phyloP scores from a whole-genome alignment of 441 rosid species.

The Erodium texanum region DNA sequence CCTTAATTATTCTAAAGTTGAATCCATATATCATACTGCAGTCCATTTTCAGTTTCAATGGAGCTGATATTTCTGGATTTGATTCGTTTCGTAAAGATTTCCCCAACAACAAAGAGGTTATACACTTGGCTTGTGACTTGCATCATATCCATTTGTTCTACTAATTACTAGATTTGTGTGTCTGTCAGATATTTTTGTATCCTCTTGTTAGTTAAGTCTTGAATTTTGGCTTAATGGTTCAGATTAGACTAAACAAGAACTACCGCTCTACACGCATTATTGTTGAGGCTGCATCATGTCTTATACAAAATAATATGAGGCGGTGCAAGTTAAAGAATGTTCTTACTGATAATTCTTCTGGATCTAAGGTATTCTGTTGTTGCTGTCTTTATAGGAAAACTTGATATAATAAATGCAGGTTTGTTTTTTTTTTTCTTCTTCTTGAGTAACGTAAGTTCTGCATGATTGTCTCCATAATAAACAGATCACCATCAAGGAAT shows the following conservation, averaged over 20 bases:
- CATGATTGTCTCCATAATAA: conserved; percentile 19
- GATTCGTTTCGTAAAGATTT: conserved; percentile 82
- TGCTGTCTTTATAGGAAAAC: conserved; percentile 5
- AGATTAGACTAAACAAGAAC: conserved; percentile 78
- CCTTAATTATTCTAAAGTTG: conserved; percentile 2
- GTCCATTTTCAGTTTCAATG: conserved; percentile 95
- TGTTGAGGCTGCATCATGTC: conserved; percentile 87
- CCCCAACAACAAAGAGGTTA: conserved; percentile 75
- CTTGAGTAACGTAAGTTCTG: conserved; percentile 12
- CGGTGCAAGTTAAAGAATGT: conserved; percentile 56
- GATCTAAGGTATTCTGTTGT: conserved; percentile 64
- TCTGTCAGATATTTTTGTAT: conserved; percentile 9
- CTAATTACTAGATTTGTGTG: not conserved
- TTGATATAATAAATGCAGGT: not conserved
- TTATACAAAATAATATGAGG: conserved; percentile 64
- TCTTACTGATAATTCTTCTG: conserved; percentile 68
- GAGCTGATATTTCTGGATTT: conserved; percentile 86
- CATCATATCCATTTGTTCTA: not conserved
- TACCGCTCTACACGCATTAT: conserved; percentile 81
- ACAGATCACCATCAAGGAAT: conserved; percentile 77
- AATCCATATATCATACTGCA: conserved; percentile 27
- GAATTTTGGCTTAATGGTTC: conserved; percentile 23
- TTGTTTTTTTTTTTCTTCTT: conserved; percentile 1
- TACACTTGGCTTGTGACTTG: conserved; percentile 14
- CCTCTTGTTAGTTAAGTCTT: conserved; percentile 8